Evolutionary conservation across 176 grass and related monocot species (phyloP), one percentile per base, ranked within the genome.

Genomic region (Cenchrus fungigraminus): DNA sequence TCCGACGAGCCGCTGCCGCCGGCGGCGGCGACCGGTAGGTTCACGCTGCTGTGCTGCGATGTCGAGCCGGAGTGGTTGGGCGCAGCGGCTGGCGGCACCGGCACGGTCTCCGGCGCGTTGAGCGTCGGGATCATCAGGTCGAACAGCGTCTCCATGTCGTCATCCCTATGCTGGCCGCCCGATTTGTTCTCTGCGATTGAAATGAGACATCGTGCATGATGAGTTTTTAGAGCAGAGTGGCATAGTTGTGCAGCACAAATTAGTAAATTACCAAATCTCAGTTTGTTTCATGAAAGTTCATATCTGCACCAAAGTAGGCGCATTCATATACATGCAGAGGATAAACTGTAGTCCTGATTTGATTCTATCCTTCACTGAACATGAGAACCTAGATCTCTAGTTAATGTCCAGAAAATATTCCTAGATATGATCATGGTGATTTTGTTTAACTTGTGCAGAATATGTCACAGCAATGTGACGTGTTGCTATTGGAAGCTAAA

Each of bases 51-150:
- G 69, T 53, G 78, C 47, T 74, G 77, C 17, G 77, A 87, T 6
- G 61, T 72, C 13, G 77, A 86, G 55, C 57, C 15, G 32, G 88
- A 87, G 68, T 75, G 44, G 45, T 87, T 81, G 56, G 84, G 56
- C 5, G n/a, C 67, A 17, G 66, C 9, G 0, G 61, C 34, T 4
- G 29, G 17, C 15, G 53, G 14, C 53, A 55, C 4, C 22, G 63
- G 14, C 1, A 71, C 25, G 10, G 59, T 10, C 68, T 67, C 85
- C 13, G 69, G 45, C 31, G 31, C 64, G 12, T 47, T 2, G 69
- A 87, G 73, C 16, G 53, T 37, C 9, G 91, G 87, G 19, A 44
- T 68, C 73, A 91, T 83, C n/a, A 86, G 43, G 46, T 86, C 86
- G 58, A 88, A 74, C 5, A 95, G 59, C 2, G 83, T 73, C 17